Conservation (phyloP, 306 rosid species). For the Malus sylvestris region DNA sequence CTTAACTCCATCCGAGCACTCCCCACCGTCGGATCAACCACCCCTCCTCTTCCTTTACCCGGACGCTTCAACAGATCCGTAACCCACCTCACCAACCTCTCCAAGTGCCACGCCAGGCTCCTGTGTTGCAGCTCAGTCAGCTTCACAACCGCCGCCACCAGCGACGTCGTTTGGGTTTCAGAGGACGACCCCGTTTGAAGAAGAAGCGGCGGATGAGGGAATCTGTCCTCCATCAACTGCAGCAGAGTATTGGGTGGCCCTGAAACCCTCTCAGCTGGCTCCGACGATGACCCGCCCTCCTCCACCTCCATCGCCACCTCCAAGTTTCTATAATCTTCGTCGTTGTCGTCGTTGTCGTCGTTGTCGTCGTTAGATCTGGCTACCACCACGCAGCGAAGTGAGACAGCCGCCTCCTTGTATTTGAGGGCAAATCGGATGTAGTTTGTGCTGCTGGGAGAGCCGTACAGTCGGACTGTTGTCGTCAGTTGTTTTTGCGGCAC, state of each 20-base stretch:
- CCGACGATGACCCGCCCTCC: slow-evolving; percentile 31
- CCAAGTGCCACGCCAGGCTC: slow-evolving; percentile 65
- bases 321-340: too few relatives aligned
- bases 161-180: slow-evolving; percentile 29
- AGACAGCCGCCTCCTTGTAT: slow-evolving; percentile 43
- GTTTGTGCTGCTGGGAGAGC: slow-evolving; percentile 53
- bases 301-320: neutral
- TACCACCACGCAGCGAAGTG: slow-evolving; percentile 15
- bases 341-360: neutral
- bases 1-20: slow-evolving; percentile 69
- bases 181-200: neutral
- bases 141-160: slow-evolving; percentile 26
- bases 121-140: slow-evolving; percentile 53
- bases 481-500: slow-evolving; percentile 53
- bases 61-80: slow-evolving; percentile 58
- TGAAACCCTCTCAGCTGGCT: slow-evolving; percentile 38
- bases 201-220: slow-evolving; percentile 44
- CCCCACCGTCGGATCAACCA: slow-evolving; percentile 57
- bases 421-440: slow-evolving; percentile 66
- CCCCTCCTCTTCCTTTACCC: slow-evolving; percentile 4
- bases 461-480: slow-evolving; percentile 47
- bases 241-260: slow-evolving; percentile 59
- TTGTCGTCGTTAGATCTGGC: neutral
- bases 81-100: slow-evolving; percentile 68
- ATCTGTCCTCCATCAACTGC: slow-evolving; percentile 47